A percentile compares a stretch with the other conserved stretches of the same genome.
Conservation (phyloP, 495 filamentous ascomycete species). For the Neurospora terricola region DNA sequence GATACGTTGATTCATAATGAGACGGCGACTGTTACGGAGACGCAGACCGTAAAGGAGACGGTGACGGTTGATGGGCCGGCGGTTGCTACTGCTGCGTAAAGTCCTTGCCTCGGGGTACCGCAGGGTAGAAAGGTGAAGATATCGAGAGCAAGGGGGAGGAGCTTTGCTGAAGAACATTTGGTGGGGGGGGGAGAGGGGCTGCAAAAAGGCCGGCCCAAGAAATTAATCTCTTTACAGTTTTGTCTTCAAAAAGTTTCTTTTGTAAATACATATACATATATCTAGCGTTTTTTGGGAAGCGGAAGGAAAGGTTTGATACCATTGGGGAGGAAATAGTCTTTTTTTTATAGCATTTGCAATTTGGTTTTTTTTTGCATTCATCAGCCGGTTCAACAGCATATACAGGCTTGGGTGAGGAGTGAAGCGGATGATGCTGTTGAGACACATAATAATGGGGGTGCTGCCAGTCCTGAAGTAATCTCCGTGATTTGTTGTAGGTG, state of each 20-base stretch:
- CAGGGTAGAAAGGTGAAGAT: not conserved
- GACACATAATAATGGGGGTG: slow-evolving; percentile 13
- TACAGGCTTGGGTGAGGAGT: slow-evolving; percentile 77
- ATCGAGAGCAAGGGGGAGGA: not conserved
- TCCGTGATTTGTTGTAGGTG: not conserved
- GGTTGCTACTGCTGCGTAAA: not conserved
- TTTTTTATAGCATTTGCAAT: not conserved
- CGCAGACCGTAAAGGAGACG: not conserved
- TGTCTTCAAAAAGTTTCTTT: not conserved
- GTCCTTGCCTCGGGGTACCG: not conserved
- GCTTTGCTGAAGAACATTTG: not conserved
- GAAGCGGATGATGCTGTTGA: slow-evolving; percentile 61
- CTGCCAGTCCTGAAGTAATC: slow-evolving; percentile 2
- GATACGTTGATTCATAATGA: not conserved
- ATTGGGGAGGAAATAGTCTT: not conserved
- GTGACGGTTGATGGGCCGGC: not conserved
- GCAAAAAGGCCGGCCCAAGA: not conserved
- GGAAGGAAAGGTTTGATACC: not conserved
- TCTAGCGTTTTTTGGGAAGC: not conserved
- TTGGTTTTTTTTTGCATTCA: not conserved
- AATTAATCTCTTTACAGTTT: not conserved
- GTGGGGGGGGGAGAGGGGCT: not conserved
- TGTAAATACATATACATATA: not conserved
- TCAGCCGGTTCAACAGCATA: not conserved
- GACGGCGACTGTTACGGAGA: not conserved